Evolutionary conservation across 225 moss, liverwort and hornwort genomes (phyloP).

Genomic region (Pseudoscleropodium purum): DNA sequence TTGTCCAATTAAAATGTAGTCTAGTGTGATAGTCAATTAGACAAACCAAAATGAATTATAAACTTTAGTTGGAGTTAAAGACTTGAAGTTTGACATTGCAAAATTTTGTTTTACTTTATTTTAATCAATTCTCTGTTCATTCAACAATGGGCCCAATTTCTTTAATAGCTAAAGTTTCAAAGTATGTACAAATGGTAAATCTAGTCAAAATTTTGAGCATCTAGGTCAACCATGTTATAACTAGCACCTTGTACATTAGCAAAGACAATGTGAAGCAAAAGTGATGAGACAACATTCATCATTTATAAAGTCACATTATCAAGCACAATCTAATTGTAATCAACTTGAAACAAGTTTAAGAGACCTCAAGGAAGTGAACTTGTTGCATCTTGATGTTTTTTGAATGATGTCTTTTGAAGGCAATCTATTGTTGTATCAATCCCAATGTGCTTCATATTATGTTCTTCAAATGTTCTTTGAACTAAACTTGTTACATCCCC

Average conservation of each 20-base stretch:
- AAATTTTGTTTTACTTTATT: not conserved
- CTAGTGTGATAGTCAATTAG: too few relatives aligned
- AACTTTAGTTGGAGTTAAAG: not conserved
- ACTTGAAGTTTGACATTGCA: not conserved
- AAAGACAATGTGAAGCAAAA: not conserved
- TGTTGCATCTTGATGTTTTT: not conserved
- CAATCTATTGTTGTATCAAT: not conserved
- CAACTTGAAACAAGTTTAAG: not conserved
- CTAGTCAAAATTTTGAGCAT: not conserved
- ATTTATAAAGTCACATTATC: not conserved
- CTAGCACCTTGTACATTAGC: not conserved
- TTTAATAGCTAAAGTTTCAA: not conserved
- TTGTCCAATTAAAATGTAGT: too few relatives aligned
- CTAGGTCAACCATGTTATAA: not conserved
- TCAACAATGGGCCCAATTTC: not conserved
- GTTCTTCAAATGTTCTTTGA: too few relatives aligned
- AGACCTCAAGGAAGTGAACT: not conserved
- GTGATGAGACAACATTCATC: not conserved
- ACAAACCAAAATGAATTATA: not conserved
- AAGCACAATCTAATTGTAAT: not conserved
- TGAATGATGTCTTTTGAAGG: too few relatives aligned
- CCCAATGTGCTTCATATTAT: too few relatives aligned
- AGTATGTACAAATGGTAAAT: not conserved
- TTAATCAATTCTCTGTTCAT: not conserved
- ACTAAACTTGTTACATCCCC: too few relatives aligned